Evolutionary conservation across 1,139 yeast species (phyloP).

Genomic region (Yamadazyma conglobata): DNA sequence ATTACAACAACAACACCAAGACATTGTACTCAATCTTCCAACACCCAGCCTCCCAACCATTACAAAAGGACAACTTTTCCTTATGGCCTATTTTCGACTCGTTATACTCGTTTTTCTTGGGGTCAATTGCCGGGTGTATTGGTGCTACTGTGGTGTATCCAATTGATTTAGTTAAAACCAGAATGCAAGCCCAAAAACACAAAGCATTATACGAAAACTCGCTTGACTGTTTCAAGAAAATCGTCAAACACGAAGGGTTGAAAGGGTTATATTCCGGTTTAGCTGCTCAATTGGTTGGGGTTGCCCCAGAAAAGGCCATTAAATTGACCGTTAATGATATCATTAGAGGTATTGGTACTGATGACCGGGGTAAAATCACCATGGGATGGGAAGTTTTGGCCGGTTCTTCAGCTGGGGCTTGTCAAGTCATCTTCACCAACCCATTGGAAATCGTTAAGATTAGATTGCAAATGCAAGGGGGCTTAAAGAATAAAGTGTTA

Average conservation of each 20-base stretch:
- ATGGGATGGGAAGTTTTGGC: constrained; percentile 76
- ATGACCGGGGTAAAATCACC: constrained; percentile 57
- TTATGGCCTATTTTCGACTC: constrained; percentile 73
- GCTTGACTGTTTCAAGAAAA: constrained; percentile 79
- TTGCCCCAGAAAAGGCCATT: constrained; percentile 97
- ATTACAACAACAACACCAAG: constrained; percentile 34
- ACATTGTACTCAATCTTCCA: constrained; percentile 40
- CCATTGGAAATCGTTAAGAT: constrained; percentile 96
- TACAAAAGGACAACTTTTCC: constrained; percentile 38
- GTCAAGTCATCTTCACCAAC: constrained; percentile 94
- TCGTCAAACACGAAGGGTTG: constrained; percentile 73
- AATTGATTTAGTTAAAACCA: constrained; percentile 90
- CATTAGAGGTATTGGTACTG: constrained; percentile 70
- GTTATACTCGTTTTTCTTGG: constrained; percentile 80
- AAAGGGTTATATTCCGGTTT: constrained; percentile 91
- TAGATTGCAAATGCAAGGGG: constrained; percentile 91
- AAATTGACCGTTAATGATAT: constrained; percentile 92
- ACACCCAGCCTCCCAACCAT: constrained; percentile 38
- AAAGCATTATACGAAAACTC: constrained; percentile 75
- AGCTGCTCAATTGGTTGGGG: constrained; percentile 93
- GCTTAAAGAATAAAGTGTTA: constrained; percentile 42
- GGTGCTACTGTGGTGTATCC: constrained; percentile 99
- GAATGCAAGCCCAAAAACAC: constrained; percentile 94
- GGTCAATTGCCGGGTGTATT: constrained; percentile 95
- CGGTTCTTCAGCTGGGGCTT: constrained; percentile 94